A percentile compares a stretch with the other conserved stretches of the same genome.
Conservation (phyloP, 1,284 basidiomycete species). For the Bondarzewia mesenterica region DNA sequence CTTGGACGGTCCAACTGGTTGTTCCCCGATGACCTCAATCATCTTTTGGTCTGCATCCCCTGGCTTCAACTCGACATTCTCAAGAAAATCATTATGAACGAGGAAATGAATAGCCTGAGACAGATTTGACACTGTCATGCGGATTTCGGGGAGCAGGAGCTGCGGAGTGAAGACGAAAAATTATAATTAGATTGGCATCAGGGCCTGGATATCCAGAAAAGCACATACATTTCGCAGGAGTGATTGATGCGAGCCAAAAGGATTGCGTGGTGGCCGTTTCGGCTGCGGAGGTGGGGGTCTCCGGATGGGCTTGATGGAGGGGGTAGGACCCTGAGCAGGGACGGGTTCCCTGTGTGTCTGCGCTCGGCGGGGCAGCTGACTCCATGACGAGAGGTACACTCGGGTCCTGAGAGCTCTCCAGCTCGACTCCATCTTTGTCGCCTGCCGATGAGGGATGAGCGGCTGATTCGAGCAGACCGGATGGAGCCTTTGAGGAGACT, state of each 20-base stretch:
- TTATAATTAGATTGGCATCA: not conserved
- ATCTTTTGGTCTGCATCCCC: slow-evolving; percentile 69
- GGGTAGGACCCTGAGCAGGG: not conserved
- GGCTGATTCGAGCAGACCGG: slow-evolving; percentile 1
- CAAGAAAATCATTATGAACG: slow-evolving; percentile 86
- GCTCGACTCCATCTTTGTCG: too few species aligned
- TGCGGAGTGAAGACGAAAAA: slow-evolving; percentile 20
- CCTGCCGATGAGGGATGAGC: not conserved
- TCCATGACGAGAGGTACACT: not conserved
- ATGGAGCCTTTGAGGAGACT: slow-evolving; percentile 47
- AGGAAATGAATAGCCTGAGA: slow-evolving; percentile 92
- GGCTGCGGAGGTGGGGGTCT: slow-evolving; percentile 39
- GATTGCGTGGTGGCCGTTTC: slow-evolving; percentile 48
- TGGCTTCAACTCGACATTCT: slow-evolving; percentile 72
- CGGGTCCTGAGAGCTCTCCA: too few species aligned
- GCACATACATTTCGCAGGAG: slow-evolving; percentile 67
- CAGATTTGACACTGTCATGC: slow-evolving; percentile 85
- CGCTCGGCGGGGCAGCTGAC: not conserved
- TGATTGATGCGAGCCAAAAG: slow-evolving; percentile 59
- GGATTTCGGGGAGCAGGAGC: slow-evolving; percentile 86
- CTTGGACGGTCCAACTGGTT: too few species aligned
- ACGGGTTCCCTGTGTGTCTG: not conserved
- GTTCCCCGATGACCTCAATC: slow-evolving; percentile 49
- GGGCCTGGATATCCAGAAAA: not conserved
- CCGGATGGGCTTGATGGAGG: slow-evolving; percentile 10